Base-by-base conservation (phyloP, 2,329 filamentous ascomycete genomes). In the Alternaria postmessia region DNA sequence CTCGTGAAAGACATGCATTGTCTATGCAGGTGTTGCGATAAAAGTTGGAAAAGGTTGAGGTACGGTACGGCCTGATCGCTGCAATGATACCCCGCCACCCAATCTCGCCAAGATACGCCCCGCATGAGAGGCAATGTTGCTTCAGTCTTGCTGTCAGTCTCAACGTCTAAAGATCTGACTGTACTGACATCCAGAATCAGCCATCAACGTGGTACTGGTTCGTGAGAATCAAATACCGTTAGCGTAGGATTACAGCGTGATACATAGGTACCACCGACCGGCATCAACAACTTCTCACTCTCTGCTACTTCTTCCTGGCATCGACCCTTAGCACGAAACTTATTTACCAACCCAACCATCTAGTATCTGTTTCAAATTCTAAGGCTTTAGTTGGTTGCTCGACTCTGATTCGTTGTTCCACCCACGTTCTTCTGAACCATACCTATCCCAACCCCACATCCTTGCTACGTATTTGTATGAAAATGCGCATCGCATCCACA, bases 321-420 rank as follows among this genome's bases (percentile, higher is more conserved):
- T 32, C 30, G 28, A 32, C 28, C 6, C 0, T 14, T 9, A 32
- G n/a, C n/a, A 20, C n/a, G n/a, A 7, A 9, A 47, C 26, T 16
- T 20, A 20, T 32, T 22, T 4, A 34, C 7, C 20, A 16, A 30
- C 7, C 12, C 26, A 20, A 32, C 6, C 28, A 32, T 32, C 18
- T 7, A 22, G 26, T 32, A 6, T 47, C 12, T 32, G 26, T 5
- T 47, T n/a, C 44, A 16, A 32, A 20, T n/a, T 5, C n/a, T 7
- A 48, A 34, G 18, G 18, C 5, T 34, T 3, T 18, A 22, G 20
- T 48, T 34, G 28, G 44, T 20, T 48, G 30, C 18, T 24, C 44
- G 30, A 34, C 22, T 48, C 12, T 16, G 28, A 48, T 72, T 71
- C 52, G 54, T 62, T 24, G 65, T 65, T 8, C 65, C 64, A n/a